A percentile compares a stretch with the other conserved stretches of the same genome.
Conservation (phyloP, 2,329 filamentous ascomycete genomes). For the Fusarium verrucosum region DNA sequence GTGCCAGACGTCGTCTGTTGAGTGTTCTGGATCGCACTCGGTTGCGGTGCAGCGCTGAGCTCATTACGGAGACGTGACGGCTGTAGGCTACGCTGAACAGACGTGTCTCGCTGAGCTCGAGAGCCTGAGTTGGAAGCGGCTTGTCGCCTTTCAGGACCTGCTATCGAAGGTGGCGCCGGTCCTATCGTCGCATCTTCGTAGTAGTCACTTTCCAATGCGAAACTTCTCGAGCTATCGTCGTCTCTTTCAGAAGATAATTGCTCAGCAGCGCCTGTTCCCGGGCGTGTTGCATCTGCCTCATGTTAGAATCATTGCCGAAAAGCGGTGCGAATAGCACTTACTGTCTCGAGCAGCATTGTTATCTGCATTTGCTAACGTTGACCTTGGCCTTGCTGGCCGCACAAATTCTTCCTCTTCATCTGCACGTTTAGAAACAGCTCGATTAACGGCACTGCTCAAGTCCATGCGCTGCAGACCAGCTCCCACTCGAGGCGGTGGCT, state of each 20-base stretch:
- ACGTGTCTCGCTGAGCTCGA: not conserved
- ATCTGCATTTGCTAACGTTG: conserved; percentile 12
- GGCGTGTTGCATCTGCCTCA: conserved; percentile 1
- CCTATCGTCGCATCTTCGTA: conserved; percentile 52
- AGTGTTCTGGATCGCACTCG: not conserved
- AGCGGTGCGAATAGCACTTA: conserved; percentile 4
- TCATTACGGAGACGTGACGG: not conserved
- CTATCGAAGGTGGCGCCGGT: conserved; percentile 39
- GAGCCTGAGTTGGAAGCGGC: not conserved
- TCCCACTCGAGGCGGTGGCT: conserved; percentile 45
- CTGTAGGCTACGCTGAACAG: conserved; percentile 1
- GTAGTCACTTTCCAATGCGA: conserved; percentile 50
- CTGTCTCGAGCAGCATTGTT: conserved; percentile 34
- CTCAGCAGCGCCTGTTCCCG: not conserved
- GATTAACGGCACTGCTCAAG: conserved; percentile 45
- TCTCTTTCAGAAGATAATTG: conserved; percentile 38
- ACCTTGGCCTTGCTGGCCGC: conserved; percentile 13
- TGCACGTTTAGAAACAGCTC: conserved; percentile 38
- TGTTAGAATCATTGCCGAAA: not conserved
- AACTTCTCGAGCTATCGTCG: conserved; percentile 49
- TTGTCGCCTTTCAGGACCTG: conserved; percentile 2
- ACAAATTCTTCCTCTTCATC: conserved; percentile 34
- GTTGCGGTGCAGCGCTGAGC: not conserved
- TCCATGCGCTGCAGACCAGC: conserved; percentile 40
- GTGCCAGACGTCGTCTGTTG: not conserved